A percentile compares a stretch with the other conserved stretches of the same genome.
Conservation (phyloP, 148 eudicot species). For the Spergularia marina region DNA sequence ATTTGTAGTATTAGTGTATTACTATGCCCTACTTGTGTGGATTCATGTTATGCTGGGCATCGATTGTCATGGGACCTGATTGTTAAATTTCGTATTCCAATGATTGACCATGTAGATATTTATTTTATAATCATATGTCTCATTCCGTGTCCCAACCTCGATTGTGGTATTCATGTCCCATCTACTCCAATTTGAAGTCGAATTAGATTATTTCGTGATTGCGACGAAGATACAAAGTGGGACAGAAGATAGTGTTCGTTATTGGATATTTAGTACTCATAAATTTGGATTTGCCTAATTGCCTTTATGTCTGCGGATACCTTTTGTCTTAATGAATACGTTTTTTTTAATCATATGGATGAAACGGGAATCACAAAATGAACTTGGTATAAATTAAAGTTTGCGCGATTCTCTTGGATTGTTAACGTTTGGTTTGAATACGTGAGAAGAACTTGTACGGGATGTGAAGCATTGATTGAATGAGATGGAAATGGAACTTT, state of each 20-base stretch:
- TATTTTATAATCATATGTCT: not conserved
- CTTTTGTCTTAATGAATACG: too few species aligned
- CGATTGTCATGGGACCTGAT: not conserved
- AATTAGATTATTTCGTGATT: not conserved
- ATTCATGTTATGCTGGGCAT: not conserved
- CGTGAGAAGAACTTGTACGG: not conserved
- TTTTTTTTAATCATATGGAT: too few species aligned
- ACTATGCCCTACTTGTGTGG: not conserved
- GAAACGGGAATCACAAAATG: too few species aligned
- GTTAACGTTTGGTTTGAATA: too few species aligned
- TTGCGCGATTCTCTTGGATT: too few species aligned
- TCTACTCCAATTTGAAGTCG: not conserved
- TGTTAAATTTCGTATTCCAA: not conserved
- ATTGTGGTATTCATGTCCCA: not conserved
- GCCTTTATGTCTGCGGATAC: too few species aligned
- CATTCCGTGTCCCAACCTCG: not conserved
- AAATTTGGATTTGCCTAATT: too few species aligned
- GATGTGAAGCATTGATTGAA: not conserved
- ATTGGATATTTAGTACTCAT: not conserved
- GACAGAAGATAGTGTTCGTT: not conserved
- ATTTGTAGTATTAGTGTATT: not conserved
- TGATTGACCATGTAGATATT: not conserved
- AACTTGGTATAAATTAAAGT: too few species aligned
- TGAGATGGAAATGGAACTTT: not conserved
- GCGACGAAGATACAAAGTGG: not conserved